phyloP scores from a whole-genome alignment of 2,329 filamentous ascomycete genomes.

The Xylariomycetidae sp. region DNA sequence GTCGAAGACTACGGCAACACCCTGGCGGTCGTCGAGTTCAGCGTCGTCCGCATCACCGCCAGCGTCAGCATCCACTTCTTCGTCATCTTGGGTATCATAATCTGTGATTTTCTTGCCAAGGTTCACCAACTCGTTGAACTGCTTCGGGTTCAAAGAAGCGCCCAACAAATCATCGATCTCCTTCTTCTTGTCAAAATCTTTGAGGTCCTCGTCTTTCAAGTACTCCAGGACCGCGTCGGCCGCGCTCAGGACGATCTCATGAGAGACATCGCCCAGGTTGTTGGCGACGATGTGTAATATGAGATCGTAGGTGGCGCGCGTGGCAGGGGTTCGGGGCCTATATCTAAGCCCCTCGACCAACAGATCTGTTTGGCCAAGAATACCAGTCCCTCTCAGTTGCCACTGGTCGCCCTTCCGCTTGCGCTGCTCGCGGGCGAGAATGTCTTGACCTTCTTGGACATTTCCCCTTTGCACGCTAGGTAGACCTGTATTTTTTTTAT shows the following conservation, averaged over 20 bases:
- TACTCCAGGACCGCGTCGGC: conserved; percentile 88
- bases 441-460: conserved; percentile 75
- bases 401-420: conserved; percentile 78
- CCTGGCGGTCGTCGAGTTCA: conserved; percentile 89
- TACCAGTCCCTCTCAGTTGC: conserved; percentile 67
- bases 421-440: conserved; percentile 76
- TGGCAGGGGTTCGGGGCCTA: conserved; percentile 84
- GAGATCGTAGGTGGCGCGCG: conserved; percentile 87
- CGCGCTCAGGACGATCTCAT: conserved; percentile 87
- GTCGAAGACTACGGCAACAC: conserved; percentile 96
- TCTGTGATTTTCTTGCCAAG: conserved; percentile 98
- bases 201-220: conserved; percentile 90
- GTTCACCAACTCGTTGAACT: conserved; percentile 96
- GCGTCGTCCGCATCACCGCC: conserved; percentile 60
- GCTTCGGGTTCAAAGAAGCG: conserved; percentile 73
- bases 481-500: conserved; percentile 68
- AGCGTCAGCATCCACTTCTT: conserved; percentile 71
- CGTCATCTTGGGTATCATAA: conserved; percentile 93
- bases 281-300: conserved; percentile 87
- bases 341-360: conserved; percentile 90
- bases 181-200: conserved; percentile 98
- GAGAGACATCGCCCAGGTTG: conserved; percentile 86
- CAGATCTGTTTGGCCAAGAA: conserved; percentile 79
- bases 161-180: conserved; percentile 92
- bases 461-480: conserved; percentile 70